These are phyloP conservation scores for Sclerotinia subarctica DNA, from an alignment of 2,329 filamentous ascomycete species.

Conservation along the genomic window DNA sequence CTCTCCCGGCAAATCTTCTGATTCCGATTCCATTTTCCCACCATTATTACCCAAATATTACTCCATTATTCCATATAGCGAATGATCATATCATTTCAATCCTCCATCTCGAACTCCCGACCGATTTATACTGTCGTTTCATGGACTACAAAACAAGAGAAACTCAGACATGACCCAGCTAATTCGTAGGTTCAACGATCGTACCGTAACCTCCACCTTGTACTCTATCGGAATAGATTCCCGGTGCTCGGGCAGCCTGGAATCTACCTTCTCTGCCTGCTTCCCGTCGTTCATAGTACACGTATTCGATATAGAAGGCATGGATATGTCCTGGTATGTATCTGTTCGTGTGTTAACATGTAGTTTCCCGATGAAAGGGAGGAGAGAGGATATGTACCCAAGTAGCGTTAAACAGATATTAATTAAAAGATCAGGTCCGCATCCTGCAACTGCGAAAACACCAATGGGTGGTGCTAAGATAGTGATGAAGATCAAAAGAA, in stretches of 20 bases:
- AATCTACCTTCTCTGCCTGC: slow-evolving; percentile 57
- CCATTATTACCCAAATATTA: background rate
- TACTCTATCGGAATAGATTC: slow-evolving; percentile 70
- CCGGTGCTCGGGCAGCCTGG: slow-evolving; percentile 56
- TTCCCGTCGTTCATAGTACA: slow-evolving; percentile 75
- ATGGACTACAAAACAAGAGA: slow-evolving; percentile 14
- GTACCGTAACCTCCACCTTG: slow-evolving; percentile 66
- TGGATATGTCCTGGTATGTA: slow-evolving; percentile 40
- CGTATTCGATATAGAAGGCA: slow-evolving; percentile 56
- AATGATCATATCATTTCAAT: background rate
- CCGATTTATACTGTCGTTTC: slow-evolving; percentile 8
- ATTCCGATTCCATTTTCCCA: background rate
- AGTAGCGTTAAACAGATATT: slow-evolving; percentile 43
- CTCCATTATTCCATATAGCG: background rate
- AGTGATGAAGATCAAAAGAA: background rate
- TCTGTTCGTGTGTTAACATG: slow-evolving; percentile 45
- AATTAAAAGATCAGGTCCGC: slow-evolving; percentile 43
- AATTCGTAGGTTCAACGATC: slow-evolving; percentile 33
- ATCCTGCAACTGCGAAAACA: slow-evolving; percentile 43
- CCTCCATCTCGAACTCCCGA: background rate
- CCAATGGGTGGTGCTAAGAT: slow-evolving; percentile 41
- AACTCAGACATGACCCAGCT: slow-evolving; percentile 13
- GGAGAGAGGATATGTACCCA: slow-evolving; percentile 34
- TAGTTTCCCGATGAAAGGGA: background rate
- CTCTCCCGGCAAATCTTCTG: background rate